These are phyloP conservation scores for Graphiopsis chlorocephala DNA, from an alignment of 2,329 filamentous ascomycete genomes.

Conservation along the genomic window DNA sequence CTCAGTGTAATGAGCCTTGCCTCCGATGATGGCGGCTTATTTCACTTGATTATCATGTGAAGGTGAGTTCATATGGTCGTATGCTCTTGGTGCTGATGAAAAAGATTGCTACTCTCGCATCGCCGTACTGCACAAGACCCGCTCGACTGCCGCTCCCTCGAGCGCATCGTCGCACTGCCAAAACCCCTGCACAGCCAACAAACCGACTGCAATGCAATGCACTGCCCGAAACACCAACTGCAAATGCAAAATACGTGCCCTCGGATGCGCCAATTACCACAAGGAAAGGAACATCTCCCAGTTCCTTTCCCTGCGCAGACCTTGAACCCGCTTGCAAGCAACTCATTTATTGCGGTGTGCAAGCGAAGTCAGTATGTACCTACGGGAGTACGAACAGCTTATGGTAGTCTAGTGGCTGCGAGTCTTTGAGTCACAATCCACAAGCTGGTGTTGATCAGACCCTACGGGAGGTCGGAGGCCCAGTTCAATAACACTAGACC, in stretches of 20 bases:
- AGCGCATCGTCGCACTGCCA: neutral
- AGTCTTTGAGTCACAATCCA: neutral
- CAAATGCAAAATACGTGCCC: neutral
- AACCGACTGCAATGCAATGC: neutral
- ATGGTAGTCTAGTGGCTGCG: neutral
- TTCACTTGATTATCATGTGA: neutral
- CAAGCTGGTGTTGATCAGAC: neutral
- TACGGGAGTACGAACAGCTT: neutral
- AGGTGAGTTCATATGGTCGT: neutral
- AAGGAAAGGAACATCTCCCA: neutral
- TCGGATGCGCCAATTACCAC: neutral
- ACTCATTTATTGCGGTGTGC: neutral
- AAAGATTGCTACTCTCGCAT: neutral
- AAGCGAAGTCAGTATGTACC: neutral
- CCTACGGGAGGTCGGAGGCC: neutral
- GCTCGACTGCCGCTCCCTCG: neutral
- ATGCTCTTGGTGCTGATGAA: neutral
- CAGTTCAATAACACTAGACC: neutral
- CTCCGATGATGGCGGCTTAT: neutral
- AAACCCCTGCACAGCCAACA: neutral
- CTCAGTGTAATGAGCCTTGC: neutral
- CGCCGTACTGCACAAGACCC: neutral
- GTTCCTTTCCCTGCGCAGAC: neutral
- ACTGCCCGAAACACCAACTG: neutral
- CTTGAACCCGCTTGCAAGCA: neutral